These are phyloP conservation scores for Colletotrichum aenigma DNA, from an alignment of 2,329 filamentous ascomycete species.

Conservation along the genomic window DNA sequence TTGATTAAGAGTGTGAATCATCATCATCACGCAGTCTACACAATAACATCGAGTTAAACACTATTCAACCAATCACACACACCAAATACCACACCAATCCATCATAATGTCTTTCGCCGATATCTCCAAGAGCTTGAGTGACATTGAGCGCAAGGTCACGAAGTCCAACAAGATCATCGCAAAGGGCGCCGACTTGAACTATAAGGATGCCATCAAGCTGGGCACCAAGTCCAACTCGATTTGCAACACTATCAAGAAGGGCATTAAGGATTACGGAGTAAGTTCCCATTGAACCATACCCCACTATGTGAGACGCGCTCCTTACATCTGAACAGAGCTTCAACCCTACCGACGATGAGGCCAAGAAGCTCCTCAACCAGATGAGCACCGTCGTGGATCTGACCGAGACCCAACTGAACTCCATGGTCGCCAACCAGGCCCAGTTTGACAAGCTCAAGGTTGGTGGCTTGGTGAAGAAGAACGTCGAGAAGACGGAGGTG, in stretches of 20 bases:
- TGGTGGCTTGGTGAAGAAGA: slow-evolving; percentile 10
- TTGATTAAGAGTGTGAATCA: accelerated
- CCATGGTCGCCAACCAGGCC: slow-evolving; percentile 1
- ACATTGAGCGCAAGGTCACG: slow-evolving; percentile 14
- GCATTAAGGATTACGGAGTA: slow-evolving; percentile 6
- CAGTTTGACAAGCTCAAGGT: slow-evolving; percentile 8
- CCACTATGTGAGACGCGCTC: not conserved
- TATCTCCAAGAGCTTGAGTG: slow-evolving; percentile 11
- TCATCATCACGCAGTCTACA: not conserved
- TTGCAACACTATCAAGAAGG: slow-evolving; percentile 5
- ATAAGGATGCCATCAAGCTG: slow-evolving; percentile 14
- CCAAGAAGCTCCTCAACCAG: slow-evolving; percentile 5
- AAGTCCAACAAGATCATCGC: slow-evolving; percentile 13
- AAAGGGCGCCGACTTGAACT: slow-evolving; percentile 9
- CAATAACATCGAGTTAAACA: not conserved
- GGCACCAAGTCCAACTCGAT: slow-evolving; percentile 8
- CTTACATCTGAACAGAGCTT: not conserved
- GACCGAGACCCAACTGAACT: not conserved
- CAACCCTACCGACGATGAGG: not conserved
- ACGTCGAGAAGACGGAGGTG: slow-evolving; percentile 2
- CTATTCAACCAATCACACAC: not conserved
- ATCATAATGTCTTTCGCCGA: slow-evolving; percentile 8
- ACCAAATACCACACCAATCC: not conserved
- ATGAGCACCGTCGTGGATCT: slow-evolving; percentile 2
- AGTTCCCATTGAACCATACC: not conserved